Base-by-base conservation (phyloP, 1,139 yeast species). In the Blastobotrys niveus region DNA sequence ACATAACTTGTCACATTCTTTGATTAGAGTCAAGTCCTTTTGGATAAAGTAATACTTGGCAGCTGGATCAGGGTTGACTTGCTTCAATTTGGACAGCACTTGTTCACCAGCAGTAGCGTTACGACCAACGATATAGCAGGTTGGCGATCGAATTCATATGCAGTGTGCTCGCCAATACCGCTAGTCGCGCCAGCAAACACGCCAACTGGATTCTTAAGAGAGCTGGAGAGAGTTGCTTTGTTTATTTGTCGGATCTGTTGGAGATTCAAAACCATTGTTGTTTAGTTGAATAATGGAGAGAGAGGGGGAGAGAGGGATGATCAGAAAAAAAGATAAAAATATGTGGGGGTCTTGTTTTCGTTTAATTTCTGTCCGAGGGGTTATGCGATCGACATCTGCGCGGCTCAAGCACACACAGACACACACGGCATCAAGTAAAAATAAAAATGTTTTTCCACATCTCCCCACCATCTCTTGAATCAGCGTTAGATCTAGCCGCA, bases 111-210 rank as follows among this genome's bases (percentile, higher is more conserved):
- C 48, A 5, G 38, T 48, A 38, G 48, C 53, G 43, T 50, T 57
- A 19, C 66, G 55, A 1, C 66, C 67, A 12, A 61, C 51, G 38
- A 63, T 50, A 50, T 63, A 62, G 14, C 61, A 48, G 3, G 57
- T 57, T 12, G 67, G 66, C n/a, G 44, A 34, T 12, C 48, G 44
- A 59, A 58, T 31, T 50, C 46, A 47, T 54, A 59, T 21, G 63
- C 63, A 4, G 63, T 53, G 42, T 52, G 46, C 40, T 58, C 58
- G 18, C 67, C 67, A 32, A 63, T 54, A 30, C 67, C 67, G 12
- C 55, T 52, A 4, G 66, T 62, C 8, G 58, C 66, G 3, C 67
- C 67, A 17, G 61, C 52, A 39, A 63, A 57, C 6, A 62, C 62
- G 9, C 55, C 67, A 8, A 59, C 63, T 7, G 58, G 53, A 19